Evolutionary conservation across 2,329 filamentous ascomycete species (phyloP), one percentile per base, ranked within the genome.

Genomic region (Pyrenochaeta sp.): DNA sequence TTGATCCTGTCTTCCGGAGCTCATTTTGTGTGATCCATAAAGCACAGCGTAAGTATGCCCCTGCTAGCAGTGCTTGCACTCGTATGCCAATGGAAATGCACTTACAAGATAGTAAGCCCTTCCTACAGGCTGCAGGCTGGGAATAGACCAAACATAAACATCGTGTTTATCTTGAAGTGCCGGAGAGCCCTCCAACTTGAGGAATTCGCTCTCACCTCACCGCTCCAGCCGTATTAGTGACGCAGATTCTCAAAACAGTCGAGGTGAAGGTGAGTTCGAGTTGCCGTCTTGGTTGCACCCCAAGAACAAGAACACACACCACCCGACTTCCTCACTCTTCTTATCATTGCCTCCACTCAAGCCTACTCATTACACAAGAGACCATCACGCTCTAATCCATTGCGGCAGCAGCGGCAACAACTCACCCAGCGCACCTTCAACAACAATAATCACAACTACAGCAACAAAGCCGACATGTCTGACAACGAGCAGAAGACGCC

Each of bases 401-500:
- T 24, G 22, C 13, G 28, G 25, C 43, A 28, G 43, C 43, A 46
- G 43, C 22, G 28, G 15, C 22, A 42, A 8, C 10, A 22, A 6
- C 39, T 42, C 39, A 8, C 13, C 22, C 24, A 10, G 19, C 9
- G 13, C 40, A 15, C 40, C 40, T 24, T 43, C 40, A 25, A 39
- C 13, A 39, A 19, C 13, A 39, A 27, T 9, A 44, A 27, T 19
- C 12, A 10, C 30, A 36, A 32, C 27, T 3, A 6, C 50, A 45
- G 12, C 46, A 42, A 5, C 50, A 32, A 12, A 32, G 8, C 13
- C 56, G 59, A 19, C 19, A 61, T 61, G 59, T 44, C 49, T 2
- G 55, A 52, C 25, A 12, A 15, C 25, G 52, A 59, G n/a, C 40
- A 53, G 24, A 62, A 61, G 36, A 51, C 51, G 2, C 52, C 54